A percentile compares a stretch with the other conserved stretches of the same genome.
Conservation (phyloP, 2,329 filamentous ascomycete genomes). For the Alternaria longipes region DNA sequence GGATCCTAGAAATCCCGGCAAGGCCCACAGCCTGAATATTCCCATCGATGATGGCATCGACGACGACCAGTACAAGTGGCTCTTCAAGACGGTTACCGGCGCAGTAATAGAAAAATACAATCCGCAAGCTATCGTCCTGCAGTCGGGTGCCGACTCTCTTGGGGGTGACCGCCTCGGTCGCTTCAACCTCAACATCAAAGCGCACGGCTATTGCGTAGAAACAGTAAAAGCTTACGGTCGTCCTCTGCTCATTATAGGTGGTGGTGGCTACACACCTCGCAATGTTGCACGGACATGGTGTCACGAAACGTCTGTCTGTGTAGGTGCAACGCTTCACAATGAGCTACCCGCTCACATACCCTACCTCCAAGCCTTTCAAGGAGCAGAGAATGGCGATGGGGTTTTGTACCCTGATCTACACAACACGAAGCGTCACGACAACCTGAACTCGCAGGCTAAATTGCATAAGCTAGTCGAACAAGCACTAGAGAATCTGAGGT, state of each 20-base stretch:
- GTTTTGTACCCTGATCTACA: conserved; percentile 88
- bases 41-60: conserved; percentile 91
- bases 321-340: conserved; percentile 75
- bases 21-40: conserved; percentile 90
- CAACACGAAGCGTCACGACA: conserved; percentile 75
- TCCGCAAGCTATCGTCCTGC: conserved; percentile 90
- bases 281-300: conserved; percentile 98
- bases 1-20: conserved; percentile 84
- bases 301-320: conserved; percentile 92
- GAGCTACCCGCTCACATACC: conserved; percentile 82
- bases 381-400: conserved; percentile 73
- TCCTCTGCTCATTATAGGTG: conserved; percentile 89
- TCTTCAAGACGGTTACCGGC: conserved; percentile 84
- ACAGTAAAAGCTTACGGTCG: conserved; percentile 84
- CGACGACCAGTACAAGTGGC: conserved; percentile 83
- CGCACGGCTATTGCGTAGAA: conserved; percentile 89
- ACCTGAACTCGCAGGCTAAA: conserved; percentile 81
- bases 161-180: conserved; percentile 92
- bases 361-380: conserved; percentile 83
- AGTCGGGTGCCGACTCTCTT: conserved; percentile 94
- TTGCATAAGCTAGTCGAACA: conserved; percentile 78
- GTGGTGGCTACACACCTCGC: conserved; percentile 93
- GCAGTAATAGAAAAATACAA: conserved; percentile 82
- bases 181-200: conserved; percentile 96
- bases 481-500: conserved; percentile 85